phyloP scores from a whole-genome alignment of 2,329 filamentous ascomycete genomes.

The Moelleriella libera region DNA sequence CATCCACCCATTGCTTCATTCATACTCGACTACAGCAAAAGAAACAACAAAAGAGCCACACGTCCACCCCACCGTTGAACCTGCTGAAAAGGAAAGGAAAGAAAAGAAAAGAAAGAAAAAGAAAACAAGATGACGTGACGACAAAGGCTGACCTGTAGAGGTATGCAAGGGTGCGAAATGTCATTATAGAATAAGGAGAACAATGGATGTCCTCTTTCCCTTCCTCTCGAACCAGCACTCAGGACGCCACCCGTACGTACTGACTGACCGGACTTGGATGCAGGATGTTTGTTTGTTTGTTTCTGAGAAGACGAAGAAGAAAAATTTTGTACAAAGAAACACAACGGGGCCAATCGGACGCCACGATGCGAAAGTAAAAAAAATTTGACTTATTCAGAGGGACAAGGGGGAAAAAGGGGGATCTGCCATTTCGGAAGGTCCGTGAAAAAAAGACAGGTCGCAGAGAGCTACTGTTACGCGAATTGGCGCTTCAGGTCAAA shows the following conservation, averaged over 20 bases:
- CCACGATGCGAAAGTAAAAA: too few species aligned
- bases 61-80: too few species aligned
- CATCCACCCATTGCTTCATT: not conserved
- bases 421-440: not conserved
- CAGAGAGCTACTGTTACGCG: conserved; percentile 11
- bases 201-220: not conserved
- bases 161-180: not conserved
- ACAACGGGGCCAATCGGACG: too few species aligned
- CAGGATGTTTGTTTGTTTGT: too few species aligned
- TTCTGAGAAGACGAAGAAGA: too few species aligned
- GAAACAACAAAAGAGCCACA: not conserved
- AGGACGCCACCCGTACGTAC: too few species aligned
- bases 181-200: not conserved
- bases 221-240: not conserved
- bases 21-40: not conserved
- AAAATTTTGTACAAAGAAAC: too few species aligned
- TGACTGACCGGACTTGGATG: too few species aligned
- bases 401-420: too few species aligned
- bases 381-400: too few species aligned
- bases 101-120: not conserved
- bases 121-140: not conserved
- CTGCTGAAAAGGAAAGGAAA: too few species aligned
- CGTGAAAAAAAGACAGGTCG: not conserved
- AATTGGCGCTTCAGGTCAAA: conserved; percentile 49
- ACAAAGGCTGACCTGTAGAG: not conserved